phyloP scores from a whole-genome alignment of 2,329 filamentous ascomycete species.

The Nannizziopsis arthrosporioides region DNA sequence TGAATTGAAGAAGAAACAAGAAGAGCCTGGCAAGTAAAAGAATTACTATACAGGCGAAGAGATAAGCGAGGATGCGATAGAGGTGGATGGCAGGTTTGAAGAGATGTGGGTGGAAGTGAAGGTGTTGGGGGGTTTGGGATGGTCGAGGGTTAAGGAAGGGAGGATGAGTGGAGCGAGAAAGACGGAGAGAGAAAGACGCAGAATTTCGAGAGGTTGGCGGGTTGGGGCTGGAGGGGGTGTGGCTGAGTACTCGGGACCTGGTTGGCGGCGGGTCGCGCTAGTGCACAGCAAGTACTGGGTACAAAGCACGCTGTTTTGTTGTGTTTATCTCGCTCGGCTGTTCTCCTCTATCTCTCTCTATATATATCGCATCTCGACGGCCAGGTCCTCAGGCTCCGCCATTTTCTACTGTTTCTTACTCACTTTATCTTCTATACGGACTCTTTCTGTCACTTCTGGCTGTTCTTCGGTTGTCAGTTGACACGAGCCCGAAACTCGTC shows the following conservation, averaged over 20 bases:
- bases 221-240: slow-evolving; percentile 4
- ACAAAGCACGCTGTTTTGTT: not conserved
- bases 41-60: slow-evolving; percentile 15
- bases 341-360: not conserved
- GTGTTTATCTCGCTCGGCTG: not conserved
- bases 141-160: slow-evolving; percentile 11
- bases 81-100: slow-evolving; percentile 18
- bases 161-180: slow-evolving; percentile 12
- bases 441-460: no score
- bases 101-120: slow-evolving; percentile 17
- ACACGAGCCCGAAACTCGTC: no score
- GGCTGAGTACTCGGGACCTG: slow-evolving; percentile 7
- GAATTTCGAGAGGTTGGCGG: slow-evolving; percentile 10
- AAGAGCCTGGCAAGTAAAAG: slow-evolving; percentile 13
- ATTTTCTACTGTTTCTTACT: not conserved
- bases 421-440: not conserved
- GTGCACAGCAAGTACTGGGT: slow-evolving; percentile 1
- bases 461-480: no score
- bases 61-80: slow-evolving; percentile 9
- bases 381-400: not conserved
- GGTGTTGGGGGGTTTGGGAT: slow-evolving; percentile 20
- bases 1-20: slow-evolving; percentile 23
- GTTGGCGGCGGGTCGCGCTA: not conserved
- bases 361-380: not conserved
- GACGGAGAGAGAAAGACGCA: slow-evolving; percentile 11